Base-by-base conservation (phyloP, 2,329 filamentous ascomycete species). In the Colletotrichum sublineola region DNA sequence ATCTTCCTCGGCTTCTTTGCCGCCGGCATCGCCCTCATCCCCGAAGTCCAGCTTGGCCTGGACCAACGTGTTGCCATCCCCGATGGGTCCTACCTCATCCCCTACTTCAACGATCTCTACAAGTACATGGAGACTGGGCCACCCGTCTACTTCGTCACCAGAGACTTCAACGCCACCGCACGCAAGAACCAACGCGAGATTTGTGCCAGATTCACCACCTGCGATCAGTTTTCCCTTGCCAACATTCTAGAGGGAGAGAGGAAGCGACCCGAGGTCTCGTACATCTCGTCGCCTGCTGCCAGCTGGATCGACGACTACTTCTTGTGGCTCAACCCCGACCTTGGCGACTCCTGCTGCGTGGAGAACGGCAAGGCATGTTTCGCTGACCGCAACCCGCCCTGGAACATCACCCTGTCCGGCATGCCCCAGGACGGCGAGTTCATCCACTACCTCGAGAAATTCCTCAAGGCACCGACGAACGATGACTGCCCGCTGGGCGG, bases 371-470 rank as follows among this genome's bases (percentile, higher is more conserved):
- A 91, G 76, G 86, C 92, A 1, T 99, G 96, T 82, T 98, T 99
- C 78, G 90, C 89, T 36, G 86, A 91, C 74, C 91, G 95, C 53
- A 82, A 91, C 29, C 94, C 94, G 2, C 85, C 92, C 0, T 99
- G 96, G 96, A 98, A 97, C 78, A 92, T 95, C 62, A 96, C 94
- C 0, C 87, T 99, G 1, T 86, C 87, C 40, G 96, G 96, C 42
- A 98, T 99, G 95, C 96, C 96, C 0, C 93, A 97, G 81, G 93
- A 94, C 15, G 83, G 91, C n/a, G 96, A 98, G 80, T 99, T 99
- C 77, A 86, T 97, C 40, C 84, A 92, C 74, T 98, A 98, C 77
- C 88, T 97, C 0, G 81, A 94, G 73, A 93, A 93, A 78, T 99
- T 97, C 91, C 86, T 98, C 31, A 83, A 89, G 31, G 88, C 94